Percentiles rank a stretch among this genome's conserved stretches.
Conservation (phyloP, 805 yeast species). For the Candida manassasensis region DNA sequence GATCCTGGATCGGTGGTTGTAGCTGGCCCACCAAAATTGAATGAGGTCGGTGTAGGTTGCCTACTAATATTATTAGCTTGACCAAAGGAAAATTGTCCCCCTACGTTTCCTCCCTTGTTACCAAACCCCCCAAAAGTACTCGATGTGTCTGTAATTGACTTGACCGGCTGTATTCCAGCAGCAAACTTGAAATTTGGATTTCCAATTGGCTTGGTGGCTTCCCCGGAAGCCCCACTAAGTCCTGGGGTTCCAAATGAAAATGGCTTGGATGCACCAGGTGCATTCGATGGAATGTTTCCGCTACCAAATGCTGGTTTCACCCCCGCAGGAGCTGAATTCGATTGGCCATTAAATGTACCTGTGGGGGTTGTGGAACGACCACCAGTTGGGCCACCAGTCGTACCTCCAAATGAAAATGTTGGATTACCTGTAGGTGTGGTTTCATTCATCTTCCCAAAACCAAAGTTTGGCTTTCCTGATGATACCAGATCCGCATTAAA, state of each 20-base stretch:
- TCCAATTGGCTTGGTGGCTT: constrained; percentile 2
- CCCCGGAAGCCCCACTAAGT: neutral
- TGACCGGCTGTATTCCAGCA: constrained; percentile 7
- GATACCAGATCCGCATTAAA: neutral
- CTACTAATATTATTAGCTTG: constrained; percentile 3
- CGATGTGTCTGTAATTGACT: neutral
- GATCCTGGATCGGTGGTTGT: constrained; percentile 1
- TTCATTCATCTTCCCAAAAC: constrained; percentile 13
- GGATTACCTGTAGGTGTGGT: constrained; percentile 7
- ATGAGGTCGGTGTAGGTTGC: neutral
- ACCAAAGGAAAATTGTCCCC: neutral
- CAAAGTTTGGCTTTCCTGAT: constrained; percentile 6
- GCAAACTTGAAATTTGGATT: constrained; percentile 10
- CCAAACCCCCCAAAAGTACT: neutral
- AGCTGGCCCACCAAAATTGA: constrained; percentile 4
- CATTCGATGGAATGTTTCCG: constrained; percentile 2
- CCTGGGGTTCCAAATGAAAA: constrained; percentile 9
- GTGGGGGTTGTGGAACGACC: neutral
- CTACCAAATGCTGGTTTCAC: neutral
- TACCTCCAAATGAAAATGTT: constrained; percentile 15
- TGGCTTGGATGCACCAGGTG: constrained; percentile 3
- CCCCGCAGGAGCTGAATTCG: neutral
- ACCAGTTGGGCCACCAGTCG: too few relatives aligned
- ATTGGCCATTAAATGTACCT: neutral
- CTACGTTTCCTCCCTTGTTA: constrained; percentile 1